phyloP scores from a whole-genome alignment of 176 grass and related monocot species.

The barley (Hordeum vulgare) region MorexV3_pseudomolecules_assembly NC_058524.1:539313284-539313783 shows the following conservation, averaged over 20 bases:
- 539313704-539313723: neutral
- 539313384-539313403: neutral
- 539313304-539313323: neutral
- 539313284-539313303: conserved; percentile 10
- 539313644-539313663: conserved; percentile 7
- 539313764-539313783: no score
- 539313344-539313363: neutral
- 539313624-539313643: neutral
- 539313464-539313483: neutral
- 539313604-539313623: neutral
- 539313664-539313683: neutral
- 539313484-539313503: neutral
- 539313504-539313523: neutral
- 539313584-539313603: neutral
- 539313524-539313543: neutral
- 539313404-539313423: neutral
- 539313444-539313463: conserved; percentile 11
- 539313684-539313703: conserved; percentile 27
- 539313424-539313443: conserved; percentile 11
- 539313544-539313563: neutral
- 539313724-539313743: neutral
- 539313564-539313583: neutral
- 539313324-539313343: conserved; percentile 1
- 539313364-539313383: neutral
- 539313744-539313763: neutral